Evolutionary conservation across 768 basidiomycete genomes (phyloP), one percentile per base, ranked within the genome.

Genomic region (Suillus cothurnatus): DNA sequence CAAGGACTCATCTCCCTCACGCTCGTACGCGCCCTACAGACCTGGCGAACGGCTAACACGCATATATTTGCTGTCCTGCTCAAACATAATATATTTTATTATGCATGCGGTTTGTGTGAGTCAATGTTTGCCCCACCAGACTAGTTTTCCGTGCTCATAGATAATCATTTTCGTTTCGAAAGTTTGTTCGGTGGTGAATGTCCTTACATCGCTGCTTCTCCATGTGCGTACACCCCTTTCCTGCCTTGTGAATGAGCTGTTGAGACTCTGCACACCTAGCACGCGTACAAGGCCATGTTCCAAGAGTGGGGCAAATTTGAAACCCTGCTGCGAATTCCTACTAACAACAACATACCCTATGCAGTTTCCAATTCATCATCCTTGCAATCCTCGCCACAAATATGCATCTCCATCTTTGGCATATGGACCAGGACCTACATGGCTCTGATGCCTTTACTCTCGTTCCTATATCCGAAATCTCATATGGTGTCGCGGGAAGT

Each of bases 341-440:
- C 32, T 56, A 36, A 56, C 19, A 9, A 50, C 2, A 49, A 26
- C 23, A 50, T 7, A 50, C 49, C 26, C 28, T 36, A 15, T 31
- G 8, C 34, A 57, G 56, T 57, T 56, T 57, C 14, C 34, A 57
- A n/a, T n/a, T 56, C n/a, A 14, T 56, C 55, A 56, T 56, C 19
- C 34, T 56, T n/a, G 32, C 55, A 14, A 57, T 56, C n/a, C 55
- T 36, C 15, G 34, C 34, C 15, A 57, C 34, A 36, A n/a, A 36
- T 12, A 57, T 57, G 34, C 55, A 57, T 36, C 56, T 56, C 32
- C 6, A 57, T 26, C 55, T 56, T n/a, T 56, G 55, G 55, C 55
- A 56, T 56, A n/a, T 31, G 34, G 56, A 57, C 34, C 56, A 15
- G 23, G 9, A 14, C 14, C 7, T 36, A 23, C n/a, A 36, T 23